Evolutionary conservation across 257 asterid genomes (phyloP), one percentile per base, ranked within the genome.

Genomic region (Lycium ferocissimum): DNA sequence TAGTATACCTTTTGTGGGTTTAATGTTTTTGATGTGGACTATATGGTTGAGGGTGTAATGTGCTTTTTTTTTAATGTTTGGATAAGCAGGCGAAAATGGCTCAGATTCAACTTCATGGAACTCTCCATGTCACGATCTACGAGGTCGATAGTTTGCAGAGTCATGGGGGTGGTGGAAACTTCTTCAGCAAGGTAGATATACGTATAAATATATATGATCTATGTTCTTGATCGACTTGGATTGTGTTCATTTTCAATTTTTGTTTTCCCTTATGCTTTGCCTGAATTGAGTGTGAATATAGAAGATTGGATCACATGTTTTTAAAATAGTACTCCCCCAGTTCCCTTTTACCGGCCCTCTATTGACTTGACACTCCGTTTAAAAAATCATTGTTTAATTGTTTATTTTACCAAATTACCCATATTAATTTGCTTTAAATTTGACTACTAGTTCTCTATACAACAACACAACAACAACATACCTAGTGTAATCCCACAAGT

Each of bases 101-200:
- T 87, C 88, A 81, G 76, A 63, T 80, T 83, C 83, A 81, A 84
- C 90, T 90, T 58, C 92, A 90, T 67, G 92, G 92, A 63, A 90
- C 91, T 75, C 89, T 90, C 22, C 92, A 90, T 83, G 92, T 84
- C 65, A 88, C 91, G 63, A 83, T 90, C 86, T 87, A 63, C 40
- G 92, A 88, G 86, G 92, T 90, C 15, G 92, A 88, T 73, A 69
- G 37, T 75, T 81, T 88, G 18, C 89, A 86, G 69, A 53, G 87
- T 43, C 87, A 26, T 1, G 85, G 43, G 14, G 85, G 72, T 13
- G 91, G 85, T 66, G 91, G 82, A 4, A 58, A 84, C 12, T 83
- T 90, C 51, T 90, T 90, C 80, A 38, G 85, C 26, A 90, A 85
- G 92, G 92, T 90, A 63, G 9, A 12, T 40, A 17, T 14, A 62